A percentile compares a stretch with the other conserved stretches of the same genome.
Evolutionary conservation across 495 filamentous ascomycete species (phyloP).

Genomic region (Durotheca rogersii): DNA sequence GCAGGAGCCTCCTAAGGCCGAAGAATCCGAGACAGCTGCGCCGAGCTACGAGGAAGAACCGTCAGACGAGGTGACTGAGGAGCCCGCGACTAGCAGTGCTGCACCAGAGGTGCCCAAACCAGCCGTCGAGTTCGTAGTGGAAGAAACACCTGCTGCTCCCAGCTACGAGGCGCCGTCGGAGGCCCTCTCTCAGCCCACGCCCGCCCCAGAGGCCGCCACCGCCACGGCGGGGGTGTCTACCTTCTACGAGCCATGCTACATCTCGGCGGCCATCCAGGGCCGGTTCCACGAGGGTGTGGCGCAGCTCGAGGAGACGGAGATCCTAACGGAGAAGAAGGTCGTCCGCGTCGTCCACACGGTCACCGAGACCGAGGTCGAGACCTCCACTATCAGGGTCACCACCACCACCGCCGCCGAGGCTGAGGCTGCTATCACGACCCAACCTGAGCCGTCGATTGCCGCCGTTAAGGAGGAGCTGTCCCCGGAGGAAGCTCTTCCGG

Average conservation of each 20-base stretch:
- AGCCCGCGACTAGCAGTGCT: neutral
- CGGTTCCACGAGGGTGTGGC: neutral
- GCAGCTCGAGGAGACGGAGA: slow-evolving; percentile 20
- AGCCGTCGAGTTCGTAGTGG: neutral
- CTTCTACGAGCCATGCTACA: slow-evolving; percentile 31
- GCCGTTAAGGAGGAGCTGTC: slow-evolving; percentile 13
- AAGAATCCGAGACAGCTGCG: neutral
- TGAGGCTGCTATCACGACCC: too few species aligned
- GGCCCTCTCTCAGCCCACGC: neutral
- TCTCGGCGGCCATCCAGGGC: neutral
- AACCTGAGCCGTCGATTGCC: slow-evolving; percentile 3
- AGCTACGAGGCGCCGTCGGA: neutral
- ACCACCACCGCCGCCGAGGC: slow-evolving; percentile 32
- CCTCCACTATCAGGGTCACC: slow-evolving; percentile 23
- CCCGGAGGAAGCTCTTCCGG: neutral
- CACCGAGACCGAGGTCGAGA: slow-evolving; percentile 36
- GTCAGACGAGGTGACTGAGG: neutral
- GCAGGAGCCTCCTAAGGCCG: neutral
- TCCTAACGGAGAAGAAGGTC: slow-evolving; percentile 36
- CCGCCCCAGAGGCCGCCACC: slow-evolving; percentile 1
- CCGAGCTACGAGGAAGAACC: neutral
- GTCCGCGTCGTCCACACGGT: slow-evolving; percentile 43
- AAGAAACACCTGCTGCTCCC: neutral
- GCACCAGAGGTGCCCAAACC: neutral
- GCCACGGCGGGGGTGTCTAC: slow-evolving; percentile 12